A percentile compares a stretch with the other conserved stretches of the same genome.
phyloP scores from a whole-genome alignment of 2,329 filamentous ascomycete species.

The Chrysoporthe cubensis region DNA sequence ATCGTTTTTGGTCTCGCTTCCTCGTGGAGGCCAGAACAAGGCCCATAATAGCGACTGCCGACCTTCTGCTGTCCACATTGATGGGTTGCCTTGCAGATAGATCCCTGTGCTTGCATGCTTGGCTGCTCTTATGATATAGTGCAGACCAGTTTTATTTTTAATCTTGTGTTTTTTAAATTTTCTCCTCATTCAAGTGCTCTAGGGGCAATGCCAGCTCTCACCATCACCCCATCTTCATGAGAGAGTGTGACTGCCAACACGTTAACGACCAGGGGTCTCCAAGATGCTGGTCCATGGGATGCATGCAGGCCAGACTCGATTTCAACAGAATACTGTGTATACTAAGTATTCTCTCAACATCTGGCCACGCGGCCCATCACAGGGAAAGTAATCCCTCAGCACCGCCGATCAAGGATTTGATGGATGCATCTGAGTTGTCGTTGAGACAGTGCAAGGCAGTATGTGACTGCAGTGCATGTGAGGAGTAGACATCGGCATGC shows the following conservation, averaged over 20 bases:
- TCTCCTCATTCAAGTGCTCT: not conserved
- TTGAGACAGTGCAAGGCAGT: constrained; percentile 9
- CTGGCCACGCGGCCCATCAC: not conserved
- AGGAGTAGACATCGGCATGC: not conserved
- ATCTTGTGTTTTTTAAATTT: too few relatives aligned
- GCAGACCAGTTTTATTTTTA: not conserved
- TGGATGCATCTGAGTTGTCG: constrained; percentile 28
- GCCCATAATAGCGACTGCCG: constrained; percentile 11
- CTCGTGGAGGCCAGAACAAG: not conserved
- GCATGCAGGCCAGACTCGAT: not conserved
- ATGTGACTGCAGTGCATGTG: constrained; percentile 12
- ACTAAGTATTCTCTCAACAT: not conserved
- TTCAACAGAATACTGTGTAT: not conserved
- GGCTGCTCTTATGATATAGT: not conserved
- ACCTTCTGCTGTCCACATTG: not conserved
- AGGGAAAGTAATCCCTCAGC: not conserved
- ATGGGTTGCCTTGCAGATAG: constrained; percentile 1
- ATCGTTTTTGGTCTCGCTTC: not conserved
- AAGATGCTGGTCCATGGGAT: not conserved
- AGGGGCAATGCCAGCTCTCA: not conserved
- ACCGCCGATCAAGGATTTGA: constrained; percentile 9
- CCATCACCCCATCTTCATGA: not conserved
- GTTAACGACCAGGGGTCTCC: not conserved
- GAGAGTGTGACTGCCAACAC: not conserved
- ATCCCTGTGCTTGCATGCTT: constrained; percentile 18